Evolutionary conservation across 2,329 filamentous ascomycete species (phyloP), one percentile per base, ranked within the genome.

Genomic region (Colletotrichum shisoi): DNA sequence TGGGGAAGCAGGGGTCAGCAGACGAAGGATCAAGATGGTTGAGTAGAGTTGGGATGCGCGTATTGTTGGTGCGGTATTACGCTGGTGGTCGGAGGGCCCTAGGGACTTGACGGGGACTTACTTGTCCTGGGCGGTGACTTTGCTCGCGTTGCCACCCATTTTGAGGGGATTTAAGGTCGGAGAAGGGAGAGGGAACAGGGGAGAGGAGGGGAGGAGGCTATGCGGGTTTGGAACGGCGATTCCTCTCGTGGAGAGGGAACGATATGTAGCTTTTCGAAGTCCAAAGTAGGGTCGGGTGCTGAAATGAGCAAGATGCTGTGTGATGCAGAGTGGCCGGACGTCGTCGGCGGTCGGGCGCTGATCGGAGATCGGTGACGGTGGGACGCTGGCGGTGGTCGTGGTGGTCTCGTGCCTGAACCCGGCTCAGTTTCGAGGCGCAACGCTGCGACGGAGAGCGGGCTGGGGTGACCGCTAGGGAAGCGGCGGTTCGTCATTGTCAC

Each of bases 41-140:
- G 37, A 51, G 54, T 51, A 59, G 59, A 44, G 59, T 63, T 63
- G 24, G 63, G 51, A 58, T 71, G 65, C 53, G 64, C 60, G 53
- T 58, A 53, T 53, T 48, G 67, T 56, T 62, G 39, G 48, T 17
- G 39, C 52, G 27, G 39, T 12, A 34, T 27, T 57, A 57, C 44
- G 53, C 45, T 24, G 37, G 40, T 6, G 52, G 31, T 21, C 3
- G 21, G 21, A 4, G n/a, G 45, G 31, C 42, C 21, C 42, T 39
- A 31, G 24, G 53, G 54, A 46, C 52, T 48, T 44, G 51, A 46
- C 57, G 59, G 37, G 57, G 17, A 77, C 86, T 73, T 76, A 96
- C 94, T 93, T 93, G 81, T 98, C 94, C 82, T 97, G 94, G 73
- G 83, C 84, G 67, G 86, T 88, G 69, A 88, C 83, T 76, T 84